These are phyloP conservation scores for Pythium periplocum DNA, from an alignment of 352 stramenopile genomes.

Conservation along the genomic window DNA sequence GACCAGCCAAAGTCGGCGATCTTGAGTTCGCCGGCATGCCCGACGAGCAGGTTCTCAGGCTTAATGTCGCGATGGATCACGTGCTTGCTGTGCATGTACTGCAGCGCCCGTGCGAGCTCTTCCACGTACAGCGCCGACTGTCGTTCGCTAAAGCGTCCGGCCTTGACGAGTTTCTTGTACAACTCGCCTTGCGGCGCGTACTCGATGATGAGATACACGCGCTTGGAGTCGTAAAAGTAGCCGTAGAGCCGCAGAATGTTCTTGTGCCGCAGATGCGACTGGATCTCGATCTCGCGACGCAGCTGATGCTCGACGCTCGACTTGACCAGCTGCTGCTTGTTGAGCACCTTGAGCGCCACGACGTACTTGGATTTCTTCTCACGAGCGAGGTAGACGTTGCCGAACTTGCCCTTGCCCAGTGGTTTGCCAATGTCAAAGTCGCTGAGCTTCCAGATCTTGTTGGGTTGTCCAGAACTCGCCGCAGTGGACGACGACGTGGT, in stretches of 20 bases:
- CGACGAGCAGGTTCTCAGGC: slow-evolving; percentile 98
- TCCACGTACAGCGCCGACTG: slow-evolving; percentile 93
- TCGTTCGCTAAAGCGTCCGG: slow-evolving; percentile 91
- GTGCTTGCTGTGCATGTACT: slow-evolving; percentile 99
- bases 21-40: slow-evolving; percentile 95
- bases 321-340: slow-evolving; percentile 97
- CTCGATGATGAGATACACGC: slow-evolving; percentile 99
- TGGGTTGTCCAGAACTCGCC: neutral
- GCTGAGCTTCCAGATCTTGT: slow-evolving; percentile 88
- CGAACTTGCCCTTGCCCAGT: slow-evolving; percentile 98
- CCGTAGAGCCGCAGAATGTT: slow-evolving; percentile 98
- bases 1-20: slow-evolving; percentile 99
- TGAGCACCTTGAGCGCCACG: slow-evolving; percentile 98
- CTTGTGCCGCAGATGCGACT: slow-evolving; percentile 96
- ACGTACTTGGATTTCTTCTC: slow-evolving; percentile 98
- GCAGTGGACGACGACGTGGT: neutral
- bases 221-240: slow-evolving; percentile 98
- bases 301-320: slow-evolving; percentile 98
- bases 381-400: slow-evolving; percentile 97
- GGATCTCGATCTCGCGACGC: slow-evolving; percentile 99
- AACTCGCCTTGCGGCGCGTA: slow-evolving; percentile 97
- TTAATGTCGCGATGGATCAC: slow-evolving; percentile 99
- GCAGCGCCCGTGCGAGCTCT: slow-evolving; percentile 91
- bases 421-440: slow-evolving; percentile 99
- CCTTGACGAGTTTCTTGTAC: slow-evolving; percentile 96